A percentile compares a stretch with the other conserved stretches of the same genome.
These are phyloP conservation scores for Globisporangium camurandrum DNA, from an alignment of 352 stramenopile genomes.

Conservation along the genomic window DNA sequence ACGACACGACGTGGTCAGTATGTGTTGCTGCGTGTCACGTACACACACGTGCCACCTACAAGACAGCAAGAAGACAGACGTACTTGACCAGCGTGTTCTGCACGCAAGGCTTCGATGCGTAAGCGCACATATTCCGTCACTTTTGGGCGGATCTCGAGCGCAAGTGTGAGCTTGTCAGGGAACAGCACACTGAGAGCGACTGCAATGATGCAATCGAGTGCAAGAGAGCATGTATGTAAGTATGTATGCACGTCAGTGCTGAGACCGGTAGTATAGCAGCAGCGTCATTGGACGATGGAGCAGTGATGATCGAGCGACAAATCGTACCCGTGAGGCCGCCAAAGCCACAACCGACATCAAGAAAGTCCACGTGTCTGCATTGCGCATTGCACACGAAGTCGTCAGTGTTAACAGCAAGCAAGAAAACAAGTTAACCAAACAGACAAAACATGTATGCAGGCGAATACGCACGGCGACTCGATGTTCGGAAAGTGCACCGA, in stretches of 20 bases:
- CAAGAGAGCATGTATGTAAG: neutral
- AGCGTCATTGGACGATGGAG: too few species aligned
- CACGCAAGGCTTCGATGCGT: constrained; percentile 85
- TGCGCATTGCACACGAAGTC: neutral
- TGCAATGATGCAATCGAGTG: constrained; percentile 10
- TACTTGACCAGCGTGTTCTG: constrained; percentile 52
- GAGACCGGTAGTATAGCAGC: neutral
- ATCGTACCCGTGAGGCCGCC: constrained; percentile 91
- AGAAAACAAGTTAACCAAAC: too few species aligned
- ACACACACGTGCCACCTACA: neutral
- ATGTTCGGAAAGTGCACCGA: constrained; percentile 88
- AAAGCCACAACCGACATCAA: constrained; percentile 97
- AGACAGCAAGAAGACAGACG: neutral
- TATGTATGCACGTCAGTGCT: neutral
- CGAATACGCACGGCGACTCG: constrained; percentile 45
- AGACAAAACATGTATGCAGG: neutral
- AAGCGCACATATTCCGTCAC: constrained; percentile 89
- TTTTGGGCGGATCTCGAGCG: constrained; percentile 96
- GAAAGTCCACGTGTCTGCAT: constrained; percentile 81
- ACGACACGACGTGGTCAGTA: too few species aligned
- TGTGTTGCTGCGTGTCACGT: too few species aligned
- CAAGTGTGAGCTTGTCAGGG: constrained; percentile 93
- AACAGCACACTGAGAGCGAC: constrained; percentile 89
- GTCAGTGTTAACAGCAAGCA: neutral
- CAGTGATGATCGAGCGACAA: too few species aligned